Evolutionary conservation across 2,329 filamentous ascomycete species (phyloP).

Genomic region (Aspergillus ochraceus): DNA sequence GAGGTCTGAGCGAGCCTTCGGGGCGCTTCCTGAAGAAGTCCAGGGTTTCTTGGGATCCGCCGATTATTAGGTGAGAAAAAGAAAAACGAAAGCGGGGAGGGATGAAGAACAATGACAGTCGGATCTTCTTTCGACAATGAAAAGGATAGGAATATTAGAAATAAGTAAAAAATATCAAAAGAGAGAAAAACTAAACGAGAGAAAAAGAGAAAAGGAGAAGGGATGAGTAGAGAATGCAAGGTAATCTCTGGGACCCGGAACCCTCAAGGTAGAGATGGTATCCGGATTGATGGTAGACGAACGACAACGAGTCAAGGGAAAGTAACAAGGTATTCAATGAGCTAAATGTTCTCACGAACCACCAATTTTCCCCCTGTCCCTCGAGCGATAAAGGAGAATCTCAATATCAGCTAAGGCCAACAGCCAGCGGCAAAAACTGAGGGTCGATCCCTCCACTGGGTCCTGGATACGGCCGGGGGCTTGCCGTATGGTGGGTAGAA

Average conservation of each 20-base stretch:
- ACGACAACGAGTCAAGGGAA: not conserved
- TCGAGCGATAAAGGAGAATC: slow-evolving; percentile 16
- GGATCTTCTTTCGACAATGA: too few relatives aligned
- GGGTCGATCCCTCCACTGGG: slow-evolving; percentile 21
- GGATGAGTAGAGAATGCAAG: not conserved
- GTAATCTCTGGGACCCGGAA: not conserved
- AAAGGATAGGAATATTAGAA: not conserved
- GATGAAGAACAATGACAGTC: not conserved
- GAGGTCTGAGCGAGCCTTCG: slow-evolving; percentile 29
- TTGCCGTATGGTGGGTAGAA: slow-evolving; percentile 18
- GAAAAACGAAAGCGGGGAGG: not conserved
- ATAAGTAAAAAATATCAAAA: not conserved
- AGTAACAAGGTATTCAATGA: slow-evolving; percentile 6
- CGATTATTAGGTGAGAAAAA: slow-evolving; percentile 18
- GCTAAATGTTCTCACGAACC: not conserved
- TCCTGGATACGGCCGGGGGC: slow-evolving; percentile 16
- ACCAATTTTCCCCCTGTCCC: slow-evolving; percentile 7
- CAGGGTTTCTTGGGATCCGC: slow-evolving; percentile 22
- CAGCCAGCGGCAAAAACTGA: slow-evolving; percentile 16
- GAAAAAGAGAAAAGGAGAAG: not conserved
- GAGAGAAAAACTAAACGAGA: not conserved
- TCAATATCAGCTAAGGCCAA: slow-evolving; percentile 17
- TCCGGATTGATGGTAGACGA: slow-evolving; percentile 1
- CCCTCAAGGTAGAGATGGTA: not conserved
- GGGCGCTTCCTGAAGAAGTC: slow-evolving; percentile 28